These are phyloP conservation scores for Prunus dulcis DNA, from an alignment of 306 rosid genomes.

Conservation along the genomic window DNA sequence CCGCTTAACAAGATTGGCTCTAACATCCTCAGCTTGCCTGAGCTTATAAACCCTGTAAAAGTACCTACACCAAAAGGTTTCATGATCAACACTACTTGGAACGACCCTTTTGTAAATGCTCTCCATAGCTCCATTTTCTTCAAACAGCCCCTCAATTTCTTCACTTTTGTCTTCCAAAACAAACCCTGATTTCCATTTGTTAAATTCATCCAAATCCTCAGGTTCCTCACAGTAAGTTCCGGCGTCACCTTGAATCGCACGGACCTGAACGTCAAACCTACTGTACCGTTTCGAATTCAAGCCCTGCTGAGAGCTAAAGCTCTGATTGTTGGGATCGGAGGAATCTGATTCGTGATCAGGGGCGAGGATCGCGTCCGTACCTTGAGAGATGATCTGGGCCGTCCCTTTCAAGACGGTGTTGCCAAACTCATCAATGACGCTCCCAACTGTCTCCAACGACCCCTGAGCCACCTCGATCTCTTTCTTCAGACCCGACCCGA, in stretches of 20 bases:
- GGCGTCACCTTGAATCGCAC: slow-evolving; percentile 56
- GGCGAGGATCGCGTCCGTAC: slow-evolving; percentile 62
- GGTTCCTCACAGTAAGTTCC: slow-evolving; percentile 62
- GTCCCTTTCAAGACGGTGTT: slow-evolving; percentile 75
- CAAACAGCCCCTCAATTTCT: slow-evolving; percentile 51
- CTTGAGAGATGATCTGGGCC: slow-evolving; percentile 72
- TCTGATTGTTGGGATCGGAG: slow-evolving; percentile 34
- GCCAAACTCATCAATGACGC: slow-evolving; percentile 66
- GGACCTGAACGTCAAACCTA: slow-evolving; percentile 72
- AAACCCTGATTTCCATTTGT: slow-evolving; percentile 55
- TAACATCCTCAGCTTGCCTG: slow-evolving; percentile 62
- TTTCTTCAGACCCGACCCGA: slow-evolving; percentile 63
- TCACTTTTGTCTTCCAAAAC: slow-evolving; percentile 45
- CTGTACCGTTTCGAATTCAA: slow-evolving; percentile 52
- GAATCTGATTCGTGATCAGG: slow-evolving; percentile 60
- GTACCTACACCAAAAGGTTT: slow-evolving; percentile 73
- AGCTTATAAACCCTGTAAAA: slow-evolving; percentile 64
- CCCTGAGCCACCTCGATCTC: slow-evolving; percentile 92
- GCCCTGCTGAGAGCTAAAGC: slow-evolving; percentile 28
- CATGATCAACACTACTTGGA: slow-evolving; percentile 51
- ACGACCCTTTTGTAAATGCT: slow-evolving; percentile 52
- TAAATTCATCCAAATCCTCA: slow-evolving; percentile 63
- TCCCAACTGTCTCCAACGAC: slow-evolving; percentile 64
- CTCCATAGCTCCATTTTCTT: slow-evolving; percentile 53
- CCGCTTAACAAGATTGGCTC: slow-evolving; percentile 65